Percentiles rank a stretch among this genome's conserved stretches.
phyloP scores from a whole-genome alignment of 176 grass and related monocot genomes.

The Avena sativa region DNA sequence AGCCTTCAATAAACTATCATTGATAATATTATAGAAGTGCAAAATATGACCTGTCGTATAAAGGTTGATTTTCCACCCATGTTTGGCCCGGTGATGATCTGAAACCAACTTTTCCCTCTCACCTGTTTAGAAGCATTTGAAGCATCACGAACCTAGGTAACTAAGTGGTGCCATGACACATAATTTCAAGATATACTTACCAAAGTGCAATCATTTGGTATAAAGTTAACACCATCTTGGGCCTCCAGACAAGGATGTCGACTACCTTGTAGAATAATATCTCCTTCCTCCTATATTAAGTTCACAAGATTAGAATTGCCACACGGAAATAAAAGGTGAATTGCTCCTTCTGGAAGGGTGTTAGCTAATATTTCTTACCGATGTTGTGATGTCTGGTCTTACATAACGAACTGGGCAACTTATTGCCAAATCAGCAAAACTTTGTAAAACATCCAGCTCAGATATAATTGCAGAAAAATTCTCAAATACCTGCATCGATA shows the following conservation, averaged over 20 bases:
- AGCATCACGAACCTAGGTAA: conserved; percentile 21
- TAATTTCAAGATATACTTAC: conserved; percentile 51
- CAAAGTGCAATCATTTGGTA: conserved; percentile 94
- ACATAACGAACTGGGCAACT: conserved; percentile 90
- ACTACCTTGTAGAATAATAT: conserved; percentile 93
- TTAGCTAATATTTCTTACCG: conserved; percentile 63
- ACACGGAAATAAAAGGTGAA: conserved; percentile 23
- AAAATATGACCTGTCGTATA: conserved; percentile 85
- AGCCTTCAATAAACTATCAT: not conserved
- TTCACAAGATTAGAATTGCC: conserved; percentile 23
- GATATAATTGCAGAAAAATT: conserved; percentile 72
- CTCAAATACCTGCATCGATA: conserved; percentile 79
- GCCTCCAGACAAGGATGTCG: conserved; percentile 97
- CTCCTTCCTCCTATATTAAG: conserved; percentile 77
- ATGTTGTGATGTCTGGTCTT: conserved; percentile 85
- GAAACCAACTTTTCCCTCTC: conserved; percentile 97
- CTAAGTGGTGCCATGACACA: not conserved
- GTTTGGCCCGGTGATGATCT: conserved; percentile 98
- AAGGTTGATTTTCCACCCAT: conserved; percentile 99
- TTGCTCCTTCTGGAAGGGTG: conserved; percentile 34
- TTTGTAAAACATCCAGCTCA: conserved; percentile 91
- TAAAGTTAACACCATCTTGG: conserved; percentile 97
- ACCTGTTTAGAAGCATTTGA: conserved; percentile 62
- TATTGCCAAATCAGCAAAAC: conserved; percentile 91
- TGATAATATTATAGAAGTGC: conserved; percentile 12